Evolutionary conservation across 768 basidiomycete species (phyloP).

Genomic region (Lactifluus rugatus): DNA sequence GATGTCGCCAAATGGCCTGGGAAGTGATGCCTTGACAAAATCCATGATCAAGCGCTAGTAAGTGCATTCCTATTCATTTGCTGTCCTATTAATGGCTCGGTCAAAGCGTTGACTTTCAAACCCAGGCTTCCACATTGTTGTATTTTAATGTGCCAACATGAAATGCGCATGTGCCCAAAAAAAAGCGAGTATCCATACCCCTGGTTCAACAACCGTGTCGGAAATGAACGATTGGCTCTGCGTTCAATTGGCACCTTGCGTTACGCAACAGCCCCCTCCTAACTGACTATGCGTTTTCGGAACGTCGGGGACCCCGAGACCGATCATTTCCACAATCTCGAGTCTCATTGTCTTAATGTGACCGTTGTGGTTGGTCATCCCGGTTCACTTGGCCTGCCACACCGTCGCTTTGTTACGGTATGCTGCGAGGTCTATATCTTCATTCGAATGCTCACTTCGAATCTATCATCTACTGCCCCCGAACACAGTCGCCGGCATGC

Average conservation of each 20-base stretch:
- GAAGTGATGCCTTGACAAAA: no score
- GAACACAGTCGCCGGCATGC: slow-evolving; percentile 2
- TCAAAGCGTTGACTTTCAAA: slow-evolving; percentile 1
- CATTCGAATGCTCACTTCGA: not conserved
- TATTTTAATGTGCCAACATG: not conserved
- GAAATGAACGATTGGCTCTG: not conserved
- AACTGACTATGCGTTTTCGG: not conserved
- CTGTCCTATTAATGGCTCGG: not conserved
- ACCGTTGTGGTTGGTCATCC: not conserved
- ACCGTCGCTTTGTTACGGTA: not conserved
- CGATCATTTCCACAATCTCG: not conserved
- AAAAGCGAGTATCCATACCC: not conserved
- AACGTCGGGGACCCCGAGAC: not conserved
- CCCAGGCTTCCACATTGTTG: not conserved
- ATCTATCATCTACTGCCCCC: not conserved
- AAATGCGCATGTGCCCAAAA: not conserved
- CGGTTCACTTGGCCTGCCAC: slow-evolving; percentile 1
- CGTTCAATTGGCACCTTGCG: not conserved
- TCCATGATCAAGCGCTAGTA: not conserved
- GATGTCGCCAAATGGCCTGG: no score
- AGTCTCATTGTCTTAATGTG: not conserved
- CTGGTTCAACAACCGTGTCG: not conserved
- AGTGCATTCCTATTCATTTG: not conserved
- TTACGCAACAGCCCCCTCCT: not conserved
- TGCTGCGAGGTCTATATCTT: not conserved